These are phyloP conservation scores for Myriosclerotinia duriaeana DNA, from an alignment of 2,329 filamentous ascomycete genomes.

Conservation along the genomic window DNA sequence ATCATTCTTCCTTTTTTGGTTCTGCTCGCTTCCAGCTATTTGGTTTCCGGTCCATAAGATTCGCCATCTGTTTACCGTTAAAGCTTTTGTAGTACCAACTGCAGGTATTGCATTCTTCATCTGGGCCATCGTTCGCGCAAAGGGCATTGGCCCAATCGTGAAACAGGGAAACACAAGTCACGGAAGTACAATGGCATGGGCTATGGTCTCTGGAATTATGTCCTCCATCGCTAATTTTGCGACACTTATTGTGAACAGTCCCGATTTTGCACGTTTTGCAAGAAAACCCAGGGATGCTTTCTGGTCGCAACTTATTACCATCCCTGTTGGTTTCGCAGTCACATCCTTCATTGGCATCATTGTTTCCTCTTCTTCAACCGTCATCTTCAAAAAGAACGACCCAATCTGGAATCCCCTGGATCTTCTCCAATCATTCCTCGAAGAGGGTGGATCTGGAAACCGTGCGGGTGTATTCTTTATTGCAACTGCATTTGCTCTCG, in stretches of 20 bases:
- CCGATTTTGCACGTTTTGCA: slow-evolving; percentile 84
- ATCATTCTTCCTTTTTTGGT: slow-evolving; percentile 87
- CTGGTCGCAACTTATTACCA: slow-evolving; percentile 76
- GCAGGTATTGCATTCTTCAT: slow-evolving; percentile 85
- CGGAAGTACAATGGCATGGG: slow-evolving; percentile 75
- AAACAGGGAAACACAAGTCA: slow-evolving; percentile 61
- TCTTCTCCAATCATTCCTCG: slow-evolving; percentile 65
- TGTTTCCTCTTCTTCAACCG: slow-evolving; percentile 69
- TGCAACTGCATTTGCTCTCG: slow-evolving; percentile 67
- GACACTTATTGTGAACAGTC: slow-evolving; percentile 76
- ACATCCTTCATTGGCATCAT: slow-evolving; percentile 85
- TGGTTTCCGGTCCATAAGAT: slow-evolving; percentile 90
- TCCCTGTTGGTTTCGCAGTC: slow-evolving; percentile 69
- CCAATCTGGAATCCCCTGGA: slow-evolving; percentile 73
- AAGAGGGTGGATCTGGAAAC: slow-evolving; percentile 66
- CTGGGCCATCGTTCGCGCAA: slow-evolving; percentile 79
- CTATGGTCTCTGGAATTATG: slow-evolving; percentile 84
- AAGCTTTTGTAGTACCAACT: slow-evolving; percentile 77
- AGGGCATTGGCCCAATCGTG: slow-evolving; percentile 81
- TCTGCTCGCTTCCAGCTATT: slow-evolving; percentile 75
- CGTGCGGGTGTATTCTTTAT: slow-evolving; percentile 77
- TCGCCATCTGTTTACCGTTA: slow-evolving; percentile 86
- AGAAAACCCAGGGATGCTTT: slow-evolving; percentile 71
- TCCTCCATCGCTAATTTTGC: slow-evolving; percentile 87
- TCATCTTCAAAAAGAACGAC: slow-evolving; percentile 60